Evolutionary conservation across 495 filamentous ascomycete genomes (phyloP), one percentile per base, ranked within the genome.

Genomic region (Xylaria curta): DNA sequence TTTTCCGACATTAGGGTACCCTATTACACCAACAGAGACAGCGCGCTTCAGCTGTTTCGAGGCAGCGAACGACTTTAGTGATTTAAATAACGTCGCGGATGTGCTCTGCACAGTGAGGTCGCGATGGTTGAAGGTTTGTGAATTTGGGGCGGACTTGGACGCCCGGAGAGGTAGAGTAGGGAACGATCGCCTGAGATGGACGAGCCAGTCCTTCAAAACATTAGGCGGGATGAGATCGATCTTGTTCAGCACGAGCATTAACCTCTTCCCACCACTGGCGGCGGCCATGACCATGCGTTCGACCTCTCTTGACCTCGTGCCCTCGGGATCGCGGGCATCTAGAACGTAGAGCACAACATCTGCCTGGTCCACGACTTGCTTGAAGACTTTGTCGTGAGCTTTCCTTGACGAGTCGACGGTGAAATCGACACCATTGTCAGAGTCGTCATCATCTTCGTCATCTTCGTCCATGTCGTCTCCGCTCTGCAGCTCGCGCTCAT

Each of bases 1-100:
- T 82, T 98, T 98, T 80, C 95, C 95, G 72, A 97, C 95, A 81
- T 98, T 98, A 71, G 95, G 95, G 83, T 97, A 97, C 53, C 95
- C 95, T 76, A 98, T 95, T 59, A 98, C 91, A 74, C 95, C 95
- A 68, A 98, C 95, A 56, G 91, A 93, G 78, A 96, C 90, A 65
- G 95, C 90, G 59, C 95, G 91, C 85, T 97, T 97, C 73, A 97
- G 85, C 74, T 94, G 90, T 81, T 91, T 92, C 70, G 87, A 86
- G 70, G 92, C 88, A n/a, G 95, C 93, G 79, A 93, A 97, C 36
- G 92, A 89, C 85, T 98, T 98, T 59, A 98, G 89, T 1, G 95
- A 91, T 65, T 90, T 92, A 86, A 98, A 91, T n/a, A 98, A 89
- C 0, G 92, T 91, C 46, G 91, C 88, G 6, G 94, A 94, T 19